Percentiles rank a stretch among this genome's conserved stretches.
Conservation (phyloP, 441 rosid species). For the Gossypium gossypioides region DNA sequence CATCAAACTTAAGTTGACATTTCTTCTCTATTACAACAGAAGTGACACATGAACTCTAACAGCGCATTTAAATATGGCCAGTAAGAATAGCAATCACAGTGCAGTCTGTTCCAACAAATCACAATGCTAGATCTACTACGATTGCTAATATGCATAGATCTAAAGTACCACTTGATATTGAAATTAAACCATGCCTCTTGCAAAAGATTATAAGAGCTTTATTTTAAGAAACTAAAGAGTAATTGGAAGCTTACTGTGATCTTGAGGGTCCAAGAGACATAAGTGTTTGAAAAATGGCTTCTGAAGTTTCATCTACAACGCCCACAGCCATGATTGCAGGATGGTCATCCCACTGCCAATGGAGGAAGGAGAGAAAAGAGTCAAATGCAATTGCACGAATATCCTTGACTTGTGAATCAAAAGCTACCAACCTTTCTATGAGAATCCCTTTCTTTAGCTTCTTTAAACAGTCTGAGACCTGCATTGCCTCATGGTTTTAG, state of each 20-base stretch:
- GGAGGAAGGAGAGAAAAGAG: constrained; percentile 8
- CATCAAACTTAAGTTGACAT: neutral
- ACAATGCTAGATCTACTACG: neutral
- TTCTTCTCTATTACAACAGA: neutral
- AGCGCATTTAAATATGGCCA: neutral
- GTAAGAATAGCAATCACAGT: neutral
- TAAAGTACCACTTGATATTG: neutral
- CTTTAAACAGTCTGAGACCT: constrained; percentile 91
- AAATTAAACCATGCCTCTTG: constrained; percentile 10
- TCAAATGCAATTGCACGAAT: constrained; percentile 7
- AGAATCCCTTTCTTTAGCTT: constrained; percentile 79
- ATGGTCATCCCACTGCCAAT: constrained; percentile 82
- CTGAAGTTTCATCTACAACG: constrained; percentile 86
- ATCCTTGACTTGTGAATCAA: constrained; percentile 10
- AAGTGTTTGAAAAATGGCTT: constrained; percentile 82
- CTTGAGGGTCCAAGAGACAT: constrained; percentile 96
- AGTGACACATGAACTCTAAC: neutral
- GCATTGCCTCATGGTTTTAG: constrained; percentile 23
- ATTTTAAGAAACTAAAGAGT: constrained; percentile 4
- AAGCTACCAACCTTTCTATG: constrained; percentile 54
- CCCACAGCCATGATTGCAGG: constrained; percentile 99
- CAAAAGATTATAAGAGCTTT: constrained; percentile 1
- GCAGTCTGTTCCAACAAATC: neutral
- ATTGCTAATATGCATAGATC: neutral
- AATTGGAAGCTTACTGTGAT: constrained; percentile 57